Conservation (phyloP, 2,329 filamentous ascomycete species). For the Alternaria gansuensis region DNA sequence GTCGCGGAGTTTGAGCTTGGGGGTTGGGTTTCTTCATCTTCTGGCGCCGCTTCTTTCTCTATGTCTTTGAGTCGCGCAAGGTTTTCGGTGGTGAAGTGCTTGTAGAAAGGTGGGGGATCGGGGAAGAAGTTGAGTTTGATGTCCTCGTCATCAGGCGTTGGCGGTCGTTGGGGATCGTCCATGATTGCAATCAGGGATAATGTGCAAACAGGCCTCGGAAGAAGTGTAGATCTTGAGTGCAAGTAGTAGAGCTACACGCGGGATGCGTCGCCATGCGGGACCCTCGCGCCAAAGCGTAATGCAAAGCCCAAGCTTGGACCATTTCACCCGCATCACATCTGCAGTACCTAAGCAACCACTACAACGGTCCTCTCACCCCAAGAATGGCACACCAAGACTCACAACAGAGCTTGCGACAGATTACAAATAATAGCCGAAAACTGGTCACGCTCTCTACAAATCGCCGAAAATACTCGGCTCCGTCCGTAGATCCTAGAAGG, state of each 20-base stretch:
- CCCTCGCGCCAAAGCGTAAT: constrained; percentile 15
- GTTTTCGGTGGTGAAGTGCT: constrained; percentile 82
- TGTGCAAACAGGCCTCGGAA: background rate
- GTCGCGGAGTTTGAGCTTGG: background rate
- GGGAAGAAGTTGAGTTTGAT: constrained; percentile 67
- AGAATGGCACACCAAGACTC: background rate
- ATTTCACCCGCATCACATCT: constrained; percentile 1
- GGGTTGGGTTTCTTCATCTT: constrained; percentile 24
- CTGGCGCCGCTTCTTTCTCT: constrained; percentile 50
- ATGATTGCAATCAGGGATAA: constrained; percentile 7
- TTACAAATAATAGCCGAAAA: background rate
- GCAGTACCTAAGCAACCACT: background rate
- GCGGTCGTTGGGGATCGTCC: constrained; percentile 29
- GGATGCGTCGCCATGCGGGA: constrained; percentile 15
- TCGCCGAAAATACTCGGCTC: constrained; percentile 10
- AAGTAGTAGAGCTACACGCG: constrained; percentile 2
- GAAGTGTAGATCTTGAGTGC: background rate
- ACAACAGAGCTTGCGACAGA: background rate
- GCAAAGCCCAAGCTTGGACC: constrained; percentile 9
- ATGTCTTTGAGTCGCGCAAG: constrained; percentile 66
- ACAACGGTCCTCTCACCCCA: background rate
- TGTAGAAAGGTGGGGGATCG: constrained; percentile 88
- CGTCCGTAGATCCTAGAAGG: background rate
- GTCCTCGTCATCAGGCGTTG: constrained; percentile 30
- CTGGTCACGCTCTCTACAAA: background rate